Evolutionary conservation across 768 basidiomycete species (phyloP).

Genomic region (Kwoniella mangroviensis): DNA sequence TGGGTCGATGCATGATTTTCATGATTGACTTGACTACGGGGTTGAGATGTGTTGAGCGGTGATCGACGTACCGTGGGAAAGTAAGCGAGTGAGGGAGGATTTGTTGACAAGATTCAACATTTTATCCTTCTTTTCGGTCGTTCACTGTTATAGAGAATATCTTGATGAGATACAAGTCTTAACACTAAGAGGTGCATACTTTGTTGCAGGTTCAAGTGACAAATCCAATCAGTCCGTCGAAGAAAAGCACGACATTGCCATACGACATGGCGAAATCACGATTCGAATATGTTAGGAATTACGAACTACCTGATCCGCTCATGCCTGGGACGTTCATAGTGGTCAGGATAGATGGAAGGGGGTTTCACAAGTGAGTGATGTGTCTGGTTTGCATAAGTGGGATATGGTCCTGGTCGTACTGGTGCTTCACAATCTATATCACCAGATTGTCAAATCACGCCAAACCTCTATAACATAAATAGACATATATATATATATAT

Average conservation of each 20-base stretch:
- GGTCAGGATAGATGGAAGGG: slow-evolving; percentile 86
- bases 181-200: too few relatives aligned
- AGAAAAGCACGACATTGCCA: background rate
- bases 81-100: background rate
- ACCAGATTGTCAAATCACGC: too few relatives aligned
- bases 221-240: background rate
- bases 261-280: slow-evolving; percentile 83
- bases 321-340: slow-evolving; percentile 83
- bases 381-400: background rate
- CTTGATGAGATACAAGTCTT: background rate
- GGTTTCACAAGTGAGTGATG: slow-evolving; percentile 78
- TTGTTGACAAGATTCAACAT: slow-evolving; percentile 11
- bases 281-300: slow-evolving; percentile 86
- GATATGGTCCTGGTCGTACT: background rate
- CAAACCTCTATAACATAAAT: too few relatives aligned
- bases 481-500: too few relatives aligned
- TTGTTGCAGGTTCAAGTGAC: too few relatives aligned
- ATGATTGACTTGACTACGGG: background rate
- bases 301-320: slow-evolving; percentile 84
- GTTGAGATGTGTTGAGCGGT: too few relatives aligned
- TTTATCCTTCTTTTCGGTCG: background rate
- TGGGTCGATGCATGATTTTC: background rate
- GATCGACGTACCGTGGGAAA: slow-evolving; percentile 19
- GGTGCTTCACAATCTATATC: too few relatives aligned
- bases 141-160: background rate